phyloP scores from a whole-genome alignment of 2,329 filamentous ascomycete genomes.

The Fusarium sp. region DNA sequence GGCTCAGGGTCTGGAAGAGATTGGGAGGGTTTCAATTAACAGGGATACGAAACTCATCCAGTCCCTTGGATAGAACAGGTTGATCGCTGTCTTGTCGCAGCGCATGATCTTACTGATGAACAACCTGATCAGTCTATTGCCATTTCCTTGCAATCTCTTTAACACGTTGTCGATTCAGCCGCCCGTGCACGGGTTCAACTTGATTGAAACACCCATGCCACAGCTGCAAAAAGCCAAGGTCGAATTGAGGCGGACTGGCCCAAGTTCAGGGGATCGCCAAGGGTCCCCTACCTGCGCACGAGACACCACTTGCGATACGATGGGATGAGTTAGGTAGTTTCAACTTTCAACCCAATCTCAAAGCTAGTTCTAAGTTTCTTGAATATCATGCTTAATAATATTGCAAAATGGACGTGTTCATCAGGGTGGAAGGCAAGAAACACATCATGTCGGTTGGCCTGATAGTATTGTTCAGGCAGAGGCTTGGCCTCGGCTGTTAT shows the following conservation, averaged over 20 bases:
- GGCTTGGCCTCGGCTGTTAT: not conserved
- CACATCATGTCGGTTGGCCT: not conserved
- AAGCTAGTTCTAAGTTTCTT: not conserved
- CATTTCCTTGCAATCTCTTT: constrained; percentile 26
- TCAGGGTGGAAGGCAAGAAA: not conserved
- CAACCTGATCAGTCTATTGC: constrained; percentile 12
- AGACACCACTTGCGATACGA: constrained; percentile 29
- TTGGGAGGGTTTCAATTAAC: constrained; percentile 35
- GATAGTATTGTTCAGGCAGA: not conserved
- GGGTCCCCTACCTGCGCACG: constrained; percentile 27
- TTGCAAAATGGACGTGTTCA: not conserved
- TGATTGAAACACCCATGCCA: not conserved
- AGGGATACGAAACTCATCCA: constrained; percentile 38
- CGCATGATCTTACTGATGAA: not conserved
- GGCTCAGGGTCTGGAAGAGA: constrained; percentile 35
- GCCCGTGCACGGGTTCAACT: constrained; percentile 13
- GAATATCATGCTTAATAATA: not conserved
- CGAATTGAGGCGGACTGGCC: constrained; percentile 22
- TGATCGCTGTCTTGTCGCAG: not conserved
- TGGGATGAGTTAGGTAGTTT: constrained; percentile 23
- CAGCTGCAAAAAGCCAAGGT: constrained; percentile 7
- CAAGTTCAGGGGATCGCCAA: constrained; percentile 30
- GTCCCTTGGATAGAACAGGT: constrained; percentile 2
- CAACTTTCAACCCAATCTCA: constrained; percentile 1
- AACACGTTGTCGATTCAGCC: not conserved